Percentiles rank a stretch among this genome's conserved stretches.
Conservation (phyloP, 1,284 basidiomycete genomes). For the Baeospora myosura region DNA sequence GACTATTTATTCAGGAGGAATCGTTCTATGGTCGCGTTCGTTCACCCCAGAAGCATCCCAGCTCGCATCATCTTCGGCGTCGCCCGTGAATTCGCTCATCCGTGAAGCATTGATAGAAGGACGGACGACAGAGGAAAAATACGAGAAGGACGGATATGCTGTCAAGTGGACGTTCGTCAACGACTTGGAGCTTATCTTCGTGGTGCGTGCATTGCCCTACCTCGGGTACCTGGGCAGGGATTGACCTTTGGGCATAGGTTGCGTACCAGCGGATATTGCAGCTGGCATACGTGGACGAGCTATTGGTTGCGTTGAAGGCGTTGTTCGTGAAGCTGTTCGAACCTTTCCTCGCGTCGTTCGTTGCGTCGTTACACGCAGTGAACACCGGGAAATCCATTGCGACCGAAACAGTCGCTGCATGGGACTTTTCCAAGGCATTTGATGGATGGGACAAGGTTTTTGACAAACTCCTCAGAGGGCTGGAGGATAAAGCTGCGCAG, state of each 20-base stretch:
- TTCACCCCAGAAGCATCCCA: slow-evolving; percentile 81
- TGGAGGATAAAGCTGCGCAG: slow-evolving; percentile 72
- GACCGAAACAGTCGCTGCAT: slow-evolving; percentile 33
- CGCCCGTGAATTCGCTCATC: slow-evolving; percentile 86
- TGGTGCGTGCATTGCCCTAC: slow-evolving; percentile 46
- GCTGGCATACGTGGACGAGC: slow-evolving; percentile 87
- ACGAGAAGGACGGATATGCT: slow-evolving; percentile 88
- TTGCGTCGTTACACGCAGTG: slow-evolving; percentile 69
- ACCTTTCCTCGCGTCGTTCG: slow-evolving; percentile 74
- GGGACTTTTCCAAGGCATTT: slow-evolving; percentile 68
- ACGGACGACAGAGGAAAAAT: slow-evolving; percentile 67
- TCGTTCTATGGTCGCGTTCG: slow-evolving; percentile 88
- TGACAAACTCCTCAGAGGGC: slow-evolving; percentile 64
- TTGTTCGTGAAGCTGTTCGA: slow-evolving; percentile 83
- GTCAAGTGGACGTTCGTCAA: slow-evolving; percentile 92
- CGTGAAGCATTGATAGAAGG: slow-evolving; percentile 88
- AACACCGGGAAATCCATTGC: slow-evolving; percentile 36
- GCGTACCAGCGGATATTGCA: slow-evolving; percentile 97
- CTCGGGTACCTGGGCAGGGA: neutral
- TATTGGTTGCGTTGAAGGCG: slow-evolving; percentile 72
- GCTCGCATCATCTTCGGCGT: slow-evolving; percentile 67
- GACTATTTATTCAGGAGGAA: slow-evolving; percentile 54
- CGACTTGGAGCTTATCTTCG: slow-evolving; percentile 90
- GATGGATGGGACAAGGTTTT: slow-evolving; percentile 81
- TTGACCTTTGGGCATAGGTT: slow-evolving; percentile 44